Percentiles rank a stretch among this genome's conserved stretches.
These are phyloP conservation scores for Schwanniomyces pseudopolymorphus DNA, from an alignment of 805 yeast genomes.

Conservation along the genomic window DNA sequence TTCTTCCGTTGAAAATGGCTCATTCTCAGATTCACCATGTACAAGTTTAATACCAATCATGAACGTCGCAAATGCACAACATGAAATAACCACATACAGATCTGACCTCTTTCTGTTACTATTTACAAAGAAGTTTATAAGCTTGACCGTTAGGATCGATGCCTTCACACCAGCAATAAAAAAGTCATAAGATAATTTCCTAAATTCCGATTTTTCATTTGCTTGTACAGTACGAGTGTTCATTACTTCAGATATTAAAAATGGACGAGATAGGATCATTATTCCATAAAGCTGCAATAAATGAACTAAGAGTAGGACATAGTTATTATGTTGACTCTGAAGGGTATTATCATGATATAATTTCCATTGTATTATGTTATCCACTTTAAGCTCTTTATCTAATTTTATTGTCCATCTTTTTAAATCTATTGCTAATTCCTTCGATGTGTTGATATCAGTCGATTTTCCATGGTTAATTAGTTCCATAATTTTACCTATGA, in stretches of 20 bases:
- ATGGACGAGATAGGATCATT: constrained; percentile 41
- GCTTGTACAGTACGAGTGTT: not conserved
- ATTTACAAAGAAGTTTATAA: constrained; percentile 13
- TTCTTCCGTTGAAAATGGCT: constrained; percentile 9
- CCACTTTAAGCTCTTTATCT: constrained; percentile 28
- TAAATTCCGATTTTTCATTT: constrained; percentile 2
- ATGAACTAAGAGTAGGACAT: constrained; percentile 31
- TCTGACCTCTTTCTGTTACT: constrained; percentile 9
- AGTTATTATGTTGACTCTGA: constrained; percentile 4
- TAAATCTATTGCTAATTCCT: constrained; percentile 34
- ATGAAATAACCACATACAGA: constrained; percentile 13
- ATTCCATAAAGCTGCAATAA: constrained; percentile 36
- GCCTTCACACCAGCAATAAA: constrained; percentile 15
- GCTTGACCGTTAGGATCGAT: constrained; percentile 13
- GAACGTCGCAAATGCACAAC: constrained; percentile 13
- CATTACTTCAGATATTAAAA: constrained; percentile 28
- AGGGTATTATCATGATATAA: not conserved
- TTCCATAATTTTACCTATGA: constrained; percentile 30
- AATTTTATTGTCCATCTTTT: constrained; percentile 33
- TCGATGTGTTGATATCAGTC: constrained; percentile 27
- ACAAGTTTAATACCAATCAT: constrained; percentile 6
- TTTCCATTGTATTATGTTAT: constrained; percentile 6
- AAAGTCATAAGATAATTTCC: constrained; percentile 8
- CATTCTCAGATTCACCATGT: constrained; percentile 9
- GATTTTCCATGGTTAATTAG: constrained; percentile 30